These are phyloP conservation scores for Flaveria ramosissima DNA, from an alignment of 129 eudicot genomes.

Conservation along the genomic window DNA sequence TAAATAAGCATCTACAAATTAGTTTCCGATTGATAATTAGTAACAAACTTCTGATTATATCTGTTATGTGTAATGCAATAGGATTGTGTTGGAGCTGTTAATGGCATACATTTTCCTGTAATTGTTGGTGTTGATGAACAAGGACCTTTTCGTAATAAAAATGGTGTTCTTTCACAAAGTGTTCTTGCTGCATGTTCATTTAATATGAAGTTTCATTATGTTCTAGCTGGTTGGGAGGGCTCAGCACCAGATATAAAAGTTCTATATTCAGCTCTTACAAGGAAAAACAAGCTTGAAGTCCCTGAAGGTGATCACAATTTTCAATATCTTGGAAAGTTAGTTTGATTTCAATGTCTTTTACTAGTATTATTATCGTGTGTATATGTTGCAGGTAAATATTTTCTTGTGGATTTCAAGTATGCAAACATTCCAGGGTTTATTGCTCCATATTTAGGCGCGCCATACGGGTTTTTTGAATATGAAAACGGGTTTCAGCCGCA, in stretches of 20 bases:
- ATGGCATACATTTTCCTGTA: constrained; percentile 58
- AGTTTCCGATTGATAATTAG: neutral
- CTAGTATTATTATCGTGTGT: neutral
- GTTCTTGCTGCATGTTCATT: constrained; percentile 60
- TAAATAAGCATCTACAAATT: neutral
- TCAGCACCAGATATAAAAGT: constrained; percentile 56
- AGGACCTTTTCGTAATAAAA: constrained; percentile 59
- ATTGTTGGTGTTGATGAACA: constrained; percentile 64
- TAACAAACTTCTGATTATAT: neutral
- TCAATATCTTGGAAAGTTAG: neutral
- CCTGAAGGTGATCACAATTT: constrained; percentile 46
- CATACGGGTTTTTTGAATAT: constrained; percentile 34
- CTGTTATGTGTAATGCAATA: constrained; percentile 14
- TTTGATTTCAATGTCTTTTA: neutral
- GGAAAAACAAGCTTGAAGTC: constrained; percentile 55
- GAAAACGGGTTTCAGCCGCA: constrained; percentile 44
- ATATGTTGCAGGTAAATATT: constrained; percentile 49
- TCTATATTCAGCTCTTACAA: constrained; percentile 58
- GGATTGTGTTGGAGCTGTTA: constrained; percentile 76
- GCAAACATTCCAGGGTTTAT: constrained; percentile 59
- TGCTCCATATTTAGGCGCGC: constrained; percentile 47
- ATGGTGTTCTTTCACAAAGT: constrained; percentile 58
- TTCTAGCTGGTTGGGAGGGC: constrained; percentile 75
- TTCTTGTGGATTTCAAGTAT: constrained; percentile 51
- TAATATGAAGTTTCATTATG: constrained; percentile 66